phyloP scores from a whole-genome alignment of 1,284 basidiomycete species.

The Ceratobasidium theobromae region DNA sequence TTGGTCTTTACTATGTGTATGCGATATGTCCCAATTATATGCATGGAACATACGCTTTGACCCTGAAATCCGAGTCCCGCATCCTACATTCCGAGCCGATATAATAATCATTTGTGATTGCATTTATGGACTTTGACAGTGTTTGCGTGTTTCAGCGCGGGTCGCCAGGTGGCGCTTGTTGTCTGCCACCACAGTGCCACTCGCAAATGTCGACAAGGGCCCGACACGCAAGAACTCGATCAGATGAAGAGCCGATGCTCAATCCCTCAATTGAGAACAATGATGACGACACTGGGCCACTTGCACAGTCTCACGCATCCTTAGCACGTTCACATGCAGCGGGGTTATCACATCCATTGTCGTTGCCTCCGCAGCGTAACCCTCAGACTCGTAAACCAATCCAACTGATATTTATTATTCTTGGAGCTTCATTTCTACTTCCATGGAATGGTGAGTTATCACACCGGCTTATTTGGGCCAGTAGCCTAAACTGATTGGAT shows the following conservation, averaged over 20 bases:
- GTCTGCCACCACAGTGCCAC: neutral
- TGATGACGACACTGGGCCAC: conserved; percentile 6
- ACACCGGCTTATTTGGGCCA: neutral
- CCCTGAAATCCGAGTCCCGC: neutral
- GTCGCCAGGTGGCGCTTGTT: neutral
- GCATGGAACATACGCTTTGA: conserved; percentile 30
- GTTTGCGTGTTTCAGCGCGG: neutral
- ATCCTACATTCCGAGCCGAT: no score
- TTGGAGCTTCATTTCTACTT: conserved; percentile 20
- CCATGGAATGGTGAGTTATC: conserved; percentile 22
- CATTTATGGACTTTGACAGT: conserved; percentile 1
- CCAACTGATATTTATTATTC: conserved; percentile 57
- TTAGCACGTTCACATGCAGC: conserved; percentile 20
- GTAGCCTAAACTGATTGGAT: conserved; percentile 25
- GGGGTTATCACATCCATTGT: conserved; percentile 14
- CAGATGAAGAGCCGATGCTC: conserved; percentile 10
- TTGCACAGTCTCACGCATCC: conserved; percentile 26
- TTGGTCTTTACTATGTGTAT: conserved; percentile 23
- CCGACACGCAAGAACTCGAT: neutral
- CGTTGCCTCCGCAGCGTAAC: conserved; percentile 22
- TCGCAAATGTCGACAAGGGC: conserved; percentile 15
- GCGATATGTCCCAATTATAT: conserved; percentile 32
- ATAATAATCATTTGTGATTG: conserved; percentile 17
- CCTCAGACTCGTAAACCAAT: conserved; percentile 31
- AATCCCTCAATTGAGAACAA: neutral